These are phyloP conservation scores for Fusarium sp. DNA, from an alignment of 2,329 filamentous ascomycete species.

Conservation along the genomic window DNA sequence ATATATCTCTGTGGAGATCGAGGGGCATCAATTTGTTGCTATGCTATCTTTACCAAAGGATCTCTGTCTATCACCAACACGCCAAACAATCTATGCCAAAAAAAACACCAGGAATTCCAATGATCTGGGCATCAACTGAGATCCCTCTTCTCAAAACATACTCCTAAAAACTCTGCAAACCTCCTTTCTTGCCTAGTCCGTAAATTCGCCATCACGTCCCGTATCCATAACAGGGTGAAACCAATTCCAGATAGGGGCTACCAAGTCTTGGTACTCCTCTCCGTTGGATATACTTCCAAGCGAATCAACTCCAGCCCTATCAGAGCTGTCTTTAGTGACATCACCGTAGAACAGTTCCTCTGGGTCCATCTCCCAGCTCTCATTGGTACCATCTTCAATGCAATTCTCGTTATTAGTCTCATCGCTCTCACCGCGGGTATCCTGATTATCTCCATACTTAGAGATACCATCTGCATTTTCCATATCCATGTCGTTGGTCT, in stretches of 20 bases:
- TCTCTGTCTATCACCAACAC: neutral
- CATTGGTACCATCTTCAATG: no score
- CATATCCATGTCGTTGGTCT: neutral
- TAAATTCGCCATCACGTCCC: neutral
- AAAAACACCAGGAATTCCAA: neutral
- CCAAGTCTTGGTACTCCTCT: neutral
- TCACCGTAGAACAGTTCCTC: slow-evolving; percentile 1
- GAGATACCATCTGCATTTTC: neutral
- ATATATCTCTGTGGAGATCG: neutral
- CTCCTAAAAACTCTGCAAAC: neutral
- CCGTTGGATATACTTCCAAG: neutral
- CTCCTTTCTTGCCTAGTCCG: neutral
- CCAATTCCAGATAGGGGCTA: neutral
- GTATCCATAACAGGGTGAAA: neutral
- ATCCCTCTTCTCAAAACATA: neutral
- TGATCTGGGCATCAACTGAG: neutral
- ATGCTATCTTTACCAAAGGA: neutral
- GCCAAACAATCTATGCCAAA: neutral
- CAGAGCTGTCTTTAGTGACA: no score
- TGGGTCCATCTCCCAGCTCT: slow-evolving; percentile 1
- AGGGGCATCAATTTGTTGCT: neutral
- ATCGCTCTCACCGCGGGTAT: neutral
- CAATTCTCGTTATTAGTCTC: neutral
- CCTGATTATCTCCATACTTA: neutral
- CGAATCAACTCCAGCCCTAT: neutral